Base-by-base conservation (phyloP, 495 filamentous ascomycete genomes). In the Neurospora pannonica region DNA sequence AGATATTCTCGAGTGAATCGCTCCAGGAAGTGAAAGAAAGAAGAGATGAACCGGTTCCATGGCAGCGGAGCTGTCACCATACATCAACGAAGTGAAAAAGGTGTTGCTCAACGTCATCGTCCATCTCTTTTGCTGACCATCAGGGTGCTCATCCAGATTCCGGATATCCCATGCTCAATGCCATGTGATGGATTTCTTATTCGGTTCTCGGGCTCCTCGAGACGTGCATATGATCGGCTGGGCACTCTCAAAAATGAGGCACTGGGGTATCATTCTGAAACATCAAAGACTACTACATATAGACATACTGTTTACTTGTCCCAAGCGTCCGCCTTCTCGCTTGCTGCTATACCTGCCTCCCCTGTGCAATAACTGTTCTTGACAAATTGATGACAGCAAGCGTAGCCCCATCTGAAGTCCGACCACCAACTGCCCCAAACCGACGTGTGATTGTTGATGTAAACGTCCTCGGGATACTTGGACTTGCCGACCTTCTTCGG, bases 351-450 rank as follows among this genome's bases (percentile, higher is more conserved):
- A 19, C 94, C 95, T 73, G 91, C 90, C 71, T 94, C 93, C 21
- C 96, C 97, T 1, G 97, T 98, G 83, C 96, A 99, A 78, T 98
- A 99, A 80, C 93, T 97, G 79, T 98, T 98, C 84, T 97, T 97
- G 60, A 96, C 88, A 7, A 90, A 91, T 2, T 94, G 97, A 81
- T 93, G 94, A 86, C 96, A 99, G 83, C 96, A 99, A 34, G 93
- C 88, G 82, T 97, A 99, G n/a, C 97, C 96, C 96, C 96, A 99
- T 83, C 92, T 86, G 84, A 97, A 98, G 73, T 93, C 90, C 54
- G 89, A 87, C 96, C 96, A 99, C 96, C 96, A 99, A 79, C 94
- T 97, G 42, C 96, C 96, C 93, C 95, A 99, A 1, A 97, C 93
- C 0, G 92, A 89, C 28, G 90, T 93, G 80, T 99, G 96, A 78